These are phyloP conservation scores for Tillandsia fasciculata DNA, from an alignment of 176 grass and related monocot genomes.

Conservation along the genomic window DNA sequence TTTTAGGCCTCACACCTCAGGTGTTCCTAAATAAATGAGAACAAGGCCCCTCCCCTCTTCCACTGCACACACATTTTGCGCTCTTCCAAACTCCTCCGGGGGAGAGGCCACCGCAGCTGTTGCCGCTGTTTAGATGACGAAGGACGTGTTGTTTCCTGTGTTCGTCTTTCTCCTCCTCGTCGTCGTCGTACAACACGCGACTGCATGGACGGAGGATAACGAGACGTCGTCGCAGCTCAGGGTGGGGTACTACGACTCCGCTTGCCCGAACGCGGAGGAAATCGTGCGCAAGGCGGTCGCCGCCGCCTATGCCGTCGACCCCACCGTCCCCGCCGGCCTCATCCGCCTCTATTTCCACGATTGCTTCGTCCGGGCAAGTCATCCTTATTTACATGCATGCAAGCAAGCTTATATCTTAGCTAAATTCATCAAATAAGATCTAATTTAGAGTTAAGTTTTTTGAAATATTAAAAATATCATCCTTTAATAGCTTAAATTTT, in stretches of 20 bases:
- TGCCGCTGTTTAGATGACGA: too few relatives aligned
- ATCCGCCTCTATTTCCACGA: conserved; percentile 41
- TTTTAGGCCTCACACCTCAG: too few relatives aligned
- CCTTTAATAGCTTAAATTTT: too few relatives aligned
- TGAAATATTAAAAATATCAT: too few relatives aligned
- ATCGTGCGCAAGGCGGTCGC: conserved; percentile 17
- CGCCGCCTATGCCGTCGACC: conserved; percentile 1
- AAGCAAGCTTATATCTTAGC: background rate
- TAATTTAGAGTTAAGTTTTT: too few relatives aligned
- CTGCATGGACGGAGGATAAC: background rate
- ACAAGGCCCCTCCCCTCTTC: too few relatives aligned
- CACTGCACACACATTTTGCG: too few relatives aligned
- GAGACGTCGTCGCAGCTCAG: background rate
- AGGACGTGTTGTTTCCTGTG: background rate
- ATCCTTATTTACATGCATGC: background rate
- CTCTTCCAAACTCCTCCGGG: too few relatives aligned
- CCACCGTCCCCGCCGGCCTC: conserved; percentile 23
- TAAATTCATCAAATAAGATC: too few relatives aligned
- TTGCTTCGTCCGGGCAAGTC: conserved; percentile 42
- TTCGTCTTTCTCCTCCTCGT: conserved; percentile 4
- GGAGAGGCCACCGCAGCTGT: too few relatives aligned
- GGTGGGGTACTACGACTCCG: conserved; percentile 11
- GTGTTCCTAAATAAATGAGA: too few relatives aligned
- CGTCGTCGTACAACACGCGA: background rate
- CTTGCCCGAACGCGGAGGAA: conserved; percentile 19